Percentiles rank a stretch among this genome's conserved stretches.
Evolutionary conservation across 371 early-diverging fungal species (phyloP).

Genomic region (Mortierella sp.): DNA sequence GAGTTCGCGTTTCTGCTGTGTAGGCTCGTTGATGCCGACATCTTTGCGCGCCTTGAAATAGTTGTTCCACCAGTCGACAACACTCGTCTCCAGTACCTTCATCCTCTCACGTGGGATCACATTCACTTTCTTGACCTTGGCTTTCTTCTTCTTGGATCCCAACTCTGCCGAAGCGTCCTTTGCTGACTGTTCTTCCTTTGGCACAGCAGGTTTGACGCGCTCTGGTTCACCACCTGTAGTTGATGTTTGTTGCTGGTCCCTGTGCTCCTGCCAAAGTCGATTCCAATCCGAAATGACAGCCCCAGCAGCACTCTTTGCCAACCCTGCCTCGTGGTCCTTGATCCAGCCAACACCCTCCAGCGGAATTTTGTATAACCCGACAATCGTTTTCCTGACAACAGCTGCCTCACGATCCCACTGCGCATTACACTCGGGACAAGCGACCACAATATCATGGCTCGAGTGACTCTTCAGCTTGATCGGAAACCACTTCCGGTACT

Average conservation of each 20-base stretch:
- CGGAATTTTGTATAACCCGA: conserved; percentile 31
- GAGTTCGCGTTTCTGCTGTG: conserved; percentile 14
- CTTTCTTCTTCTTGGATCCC: conserved; percentile 17
- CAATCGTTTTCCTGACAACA: conserved; percentile 41
- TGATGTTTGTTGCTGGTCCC: neutral
- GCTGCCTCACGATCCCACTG: conserved; percentile 49
- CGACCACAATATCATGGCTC: conserved; percentile 52
- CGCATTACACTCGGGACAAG: conserved; percentile 52
- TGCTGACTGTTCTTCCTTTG: neutral
- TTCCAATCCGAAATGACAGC: conserved; percentile 51
- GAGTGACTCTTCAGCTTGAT: conserved; percentile 55
- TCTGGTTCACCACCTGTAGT: neutral
- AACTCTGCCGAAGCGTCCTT: neutral
- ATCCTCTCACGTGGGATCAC: conserved; percentile 37
- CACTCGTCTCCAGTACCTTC: conserved; percentile 26
- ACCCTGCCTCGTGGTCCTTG: conserved; percentile 46
- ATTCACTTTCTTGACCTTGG: conserved; percentile 23
- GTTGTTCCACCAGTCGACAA: conserved; percentile 35
- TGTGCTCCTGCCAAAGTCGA: conserved; percentile 28
- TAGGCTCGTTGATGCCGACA: neutral
- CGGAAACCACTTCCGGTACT: conserved; percentile 57
- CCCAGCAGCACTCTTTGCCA: conserved; percentile 47
- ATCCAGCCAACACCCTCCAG: conserved; percentile 58
- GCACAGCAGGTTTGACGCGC: neutral
- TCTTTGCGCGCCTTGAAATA: neutral